A percentile compares a stretch with the other conserved stretches of the same genome.
These are phyloP conservation scores for Chlorella ohadii DNA, from an alignment of 139 green algal species.

Conservation along the genomic window DNA sequence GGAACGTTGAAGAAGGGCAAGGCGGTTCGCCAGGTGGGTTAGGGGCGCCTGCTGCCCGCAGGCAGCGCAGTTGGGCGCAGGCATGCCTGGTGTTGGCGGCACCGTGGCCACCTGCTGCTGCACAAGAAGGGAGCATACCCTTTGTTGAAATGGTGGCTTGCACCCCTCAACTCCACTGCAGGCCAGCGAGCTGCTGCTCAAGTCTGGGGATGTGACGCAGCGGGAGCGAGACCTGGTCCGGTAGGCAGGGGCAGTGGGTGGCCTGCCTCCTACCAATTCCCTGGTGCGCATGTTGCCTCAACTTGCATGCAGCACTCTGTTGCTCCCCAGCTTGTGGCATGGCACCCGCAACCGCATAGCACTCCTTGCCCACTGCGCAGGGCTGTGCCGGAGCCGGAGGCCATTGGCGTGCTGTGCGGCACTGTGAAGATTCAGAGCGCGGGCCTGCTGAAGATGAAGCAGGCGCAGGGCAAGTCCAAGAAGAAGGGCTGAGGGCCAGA, in stretches of 20 bases:
- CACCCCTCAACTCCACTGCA: constrained; percentile 5
- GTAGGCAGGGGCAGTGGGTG: not conserved
- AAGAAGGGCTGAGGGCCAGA: constrained; percentile 32
- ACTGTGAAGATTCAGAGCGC: constrained; percentile 89
- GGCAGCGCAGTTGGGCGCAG: no score
- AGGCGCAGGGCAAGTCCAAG: constrained; percentile 27
- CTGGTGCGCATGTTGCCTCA: no score
- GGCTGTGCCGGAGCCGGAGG: constrained; percentile 83
- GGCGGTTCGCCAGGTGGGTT: constrained; percentile 65
- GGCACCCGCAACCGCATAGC: no score
- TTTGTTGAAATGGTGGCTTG: not conserved
- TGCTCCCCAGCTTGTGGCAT: constrained; percentile 45
- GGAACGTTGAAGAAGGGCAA: constrained; percentile 95
- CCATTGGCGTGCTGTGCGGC: constrained; percentile 83
- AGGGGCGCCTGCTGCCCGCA: no score
- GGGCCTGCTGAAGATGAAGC: constrained; percentile 87
- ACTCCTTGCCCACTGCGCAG: constrained; percentile 3
- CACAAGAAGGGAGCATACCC: no score
- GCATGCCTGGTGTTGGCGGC: no score
- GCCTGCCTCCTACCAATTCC: no score
- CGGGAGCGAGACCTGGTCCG: constrained; percentile 60
- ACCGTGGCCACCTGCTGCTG: no score
- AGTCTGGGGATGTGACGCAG: constrained; percentile 43
- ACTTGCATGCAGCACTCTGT: constrained; percentile 50
- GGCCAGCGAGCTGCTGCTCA: constrained; percentile 78